Evolutionary conservation across 345 rosid genomes (phyloP), one percentile per base, ranked within the genome.

Genomic region (Melaleuca alternifolia): DNA sequence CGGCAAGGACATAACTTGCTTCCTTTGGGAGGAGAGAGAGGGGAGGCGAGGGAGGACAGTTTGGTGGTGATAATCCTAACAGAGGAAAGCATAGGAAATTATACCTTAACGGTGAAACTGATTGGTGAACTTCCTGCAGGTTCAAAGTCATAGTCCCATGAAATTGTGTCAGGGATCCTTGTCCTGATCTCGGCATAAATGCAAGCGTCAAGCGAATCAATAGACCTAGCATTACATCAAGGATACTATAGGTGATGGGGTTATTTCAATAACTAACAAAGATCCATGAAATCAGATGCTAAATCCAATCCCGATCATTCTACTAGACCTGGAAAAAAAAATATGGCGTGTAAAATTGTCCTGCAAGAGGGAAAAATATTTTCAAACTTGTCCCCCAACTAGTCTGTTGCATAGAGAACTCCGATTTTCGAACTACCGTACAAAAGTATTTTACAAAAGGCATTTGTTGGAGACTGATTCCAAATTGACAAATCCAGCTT

Each of bases 131-230:
- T 93, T 91, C 98, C 99, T 48, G 94, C 96, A 61, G 94, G 98
- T 88, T 96, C 98, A 84, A 95, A 96, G 90, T 94, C 92, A 88
- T 93, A 95, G 93, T 95, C 99, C 97, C 98, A 96, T 23, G 95
- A 91, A 59, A 90, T 86, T 8, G 97, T 94, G 41, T 97, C 97
- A 2, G 97, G 97, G 84, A 95, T 94, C 85, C 93, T 94, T 10
- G 98, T 96, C 92, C 97, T 93, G 86, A 97, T 91, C 92, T 96
- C 99, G 11, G 99, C 96, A 89, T 96, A 97, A 33, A 94, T 92
- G 86, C 97, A 96, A 54, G 98, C 91, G 88, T 96, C 93, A 44
- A 83, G 82, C 0, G 98, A 94, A 93, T 95, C 97, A 62, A 95
- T 91, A 83, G 98, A 94, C 92, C 99, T 96, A 86, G 85, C 28